Evolutionary conservation across 176 grass and related monocot species (phyloP).

Genomic region (Tillandsia leiboldiana): DNA sequence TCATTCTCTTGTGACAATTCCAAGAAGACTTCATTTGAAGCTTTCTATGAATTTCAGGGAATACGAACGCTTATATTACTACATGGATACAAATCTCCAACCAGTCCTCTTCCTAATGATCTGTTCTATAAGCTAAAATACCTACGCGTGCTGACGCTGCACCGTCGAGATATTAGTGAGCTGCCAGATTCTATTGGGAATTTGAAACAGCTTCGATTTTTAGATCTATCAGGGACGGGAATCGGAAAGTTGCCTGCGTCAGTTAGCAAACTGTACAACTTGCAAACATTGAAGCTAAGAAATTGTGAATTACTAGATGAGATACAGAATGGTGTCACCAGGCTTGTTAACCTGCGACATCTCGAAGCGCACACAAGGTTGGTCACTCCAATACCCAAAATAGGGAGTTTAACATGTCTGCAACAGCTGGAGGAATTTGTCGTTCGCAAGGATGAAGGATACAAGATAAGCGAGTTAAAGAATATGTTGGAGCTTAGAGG

Average conservation of each 20-base stretch:
- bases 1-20: conserved; percentile 62
- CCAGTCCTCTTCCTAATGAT: conserved; percentile 24
- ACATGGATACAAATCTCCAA: conserved; percentile 49
- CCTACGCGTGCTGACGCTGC: conserved; percentile 46
- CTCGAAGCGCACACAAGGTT: conserved; percentile 45
- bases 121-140: conserved; percentile 44
- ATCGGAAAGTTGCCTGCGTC: conserved; percentile 42
- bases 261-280: conserved; percentile 40
- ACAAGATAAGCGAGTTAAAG: conserved; percentile 52
- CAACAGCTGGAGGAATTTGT: conserved; percentile 61
- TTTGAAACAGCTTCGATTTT: conserved; percentile 64
- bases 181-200: conserved; percentile 55
- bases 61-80: conserved; percentile 46
- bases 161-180: conserved; percentile 40
- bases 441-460: conserved; percentile 37
- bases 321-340: conserved; percentile 43
- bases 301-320: conserved; percentile 31
- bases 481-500: conserved; percentile 39
- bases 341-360: conserved; percentile 48
- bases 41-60: conserved; percentile 45
- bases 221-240: conserved; percentile 44
- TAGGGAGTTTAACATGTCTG: conserved; percentile 48
- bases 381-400: conserved; percentile 26
- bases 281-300: conserved; percentile 49
- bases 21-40: conserved; percentile 25